A percentile compares a stretch with the other conserved stretches of the same genome.
These are phyloP conservation scores for Backusella macrospora DNA, from an alignment of 192 early-diverging fungal genomes.

Conservation along the genomic window DNA sequence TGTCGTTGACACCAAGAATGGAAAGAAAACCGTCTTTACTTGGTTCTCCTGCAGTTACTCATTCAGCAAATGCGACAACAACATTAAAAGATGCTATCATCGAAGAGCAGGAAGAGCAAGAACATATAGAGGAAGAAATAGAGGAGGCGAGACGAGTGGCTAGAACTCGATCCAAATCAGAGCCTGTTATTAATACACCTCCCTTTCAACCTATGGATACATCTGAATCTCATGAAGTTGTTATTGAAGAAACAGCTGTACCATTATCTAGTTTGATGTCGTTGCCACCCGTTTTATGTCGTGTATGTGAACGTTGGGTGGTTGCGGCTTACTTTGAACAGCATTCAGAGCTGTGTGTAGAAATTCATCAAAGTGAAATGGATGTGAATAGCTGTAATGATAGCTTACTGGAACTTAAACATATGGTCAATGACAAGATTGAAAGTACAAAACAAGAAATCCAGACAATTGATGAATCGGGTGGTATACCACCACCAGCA, in stretches of 20 bases:
- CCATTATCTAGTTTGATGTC: constrained; percentile 10
- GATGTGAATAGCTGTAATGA: constrained; percentile 76
- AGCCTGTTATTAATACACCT: constrained; percentile 23
- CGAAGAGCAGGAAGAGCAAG: neutral
- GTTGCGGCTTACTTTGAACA: constrained; percentile 74
- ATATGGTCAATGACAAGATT: constrained; percentile 43
- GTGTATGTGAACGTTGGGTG: constrained; percentile 77
- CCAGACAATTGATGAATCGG: neutral
- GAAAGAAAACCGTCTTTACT: constrained; percentile 12
- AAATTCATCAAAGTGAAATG: constrained; percentile 79
- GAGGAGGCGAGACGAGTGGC: neutral
- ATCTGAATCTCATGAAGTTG: neutral
- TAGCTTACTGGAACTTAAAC: constrained; percentile 61
- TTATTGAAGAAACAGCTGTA: neutral
- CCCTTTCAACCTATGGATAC: constrained; percentile 4
- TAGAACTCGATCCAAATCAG: constrained; percentile 26
- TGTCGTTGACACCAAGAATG: constrained; percentile 11
- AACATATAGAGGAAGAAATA: neutral
- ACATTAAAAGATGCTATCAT: neutral
- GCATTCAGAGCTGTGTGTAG: constrained; percentile 69
- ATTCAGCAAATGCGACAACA: neutral
- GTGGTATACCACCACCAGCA: neutral
- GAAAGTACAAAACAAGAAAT: constrained; percentile 14
- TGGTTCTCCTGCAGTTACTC: neutral
- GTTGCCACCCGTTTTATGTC: constrained; percentile 64